Base-by-base conservation (phyloP, 2,329 filamentous ascomycete genomes). In the Alternaria solani region DNA sequence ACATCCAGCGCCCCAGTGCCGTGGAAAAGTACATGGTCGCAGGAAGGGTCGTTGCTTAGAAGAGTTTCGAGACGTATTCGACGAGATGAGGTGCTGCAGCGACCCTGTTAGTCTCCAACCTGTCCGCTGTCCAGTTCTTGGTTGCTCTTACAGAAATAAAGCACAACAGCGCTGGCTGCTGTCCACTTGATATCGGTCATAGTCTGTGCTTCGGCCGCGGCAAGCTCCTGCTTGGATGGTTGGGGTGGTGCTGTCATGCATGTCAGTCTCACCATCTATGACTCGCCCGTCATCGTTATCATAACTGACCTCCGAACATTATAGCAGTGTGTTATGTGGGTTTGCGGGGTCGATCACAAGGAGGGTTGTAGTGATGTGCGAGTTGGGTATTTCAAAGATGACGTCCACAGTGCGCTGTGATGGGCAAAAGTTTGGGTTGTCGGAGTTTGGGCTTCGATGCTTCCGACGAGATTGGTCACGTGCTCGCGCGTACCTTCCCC, bases 141-240 rank as follows among this genome's bases (percentile, higher is more conserved):
- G 12, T 12, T 34, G n/a, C 30, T 44, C 90, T 58, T 87, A 95
- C 92, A 92, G 62, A 95, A 81, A 77, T 94, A 94, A 49, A 95
- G 85, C 51, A 91, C 79, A 39, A 89, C 83, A 64, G 88, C 89
- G 16, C 88, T 87, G 39, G 87, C 85, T 56, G 89, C 75, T 63
- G 90, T 90, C 71, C 84, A 85, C 81, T 91, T 88, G 68, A 94
- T 82, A 51, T 89, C 90, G 69, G 85, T 83, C 72, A 82, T 82
- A 51, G 91, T 91, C 77, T 90, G 86, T 61, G 83, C 82, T 83
- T 94, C 91, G 44, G 74, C 75, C 49, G 61, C 64, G 67, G 85
- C 85, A 76, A 94, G 85, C 85, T 94, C 90, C 78, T 89, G 88
- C 60, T 86, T 82, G 60, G 88, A 88, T 72, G 88, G 85, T 78